Evolutionary conservation across 2,329 filamentous ascomycete genomes (phyloP), one percentile per base, ranked within the genome.

Genomic region (Colletotrichum acutatum): DNA sequence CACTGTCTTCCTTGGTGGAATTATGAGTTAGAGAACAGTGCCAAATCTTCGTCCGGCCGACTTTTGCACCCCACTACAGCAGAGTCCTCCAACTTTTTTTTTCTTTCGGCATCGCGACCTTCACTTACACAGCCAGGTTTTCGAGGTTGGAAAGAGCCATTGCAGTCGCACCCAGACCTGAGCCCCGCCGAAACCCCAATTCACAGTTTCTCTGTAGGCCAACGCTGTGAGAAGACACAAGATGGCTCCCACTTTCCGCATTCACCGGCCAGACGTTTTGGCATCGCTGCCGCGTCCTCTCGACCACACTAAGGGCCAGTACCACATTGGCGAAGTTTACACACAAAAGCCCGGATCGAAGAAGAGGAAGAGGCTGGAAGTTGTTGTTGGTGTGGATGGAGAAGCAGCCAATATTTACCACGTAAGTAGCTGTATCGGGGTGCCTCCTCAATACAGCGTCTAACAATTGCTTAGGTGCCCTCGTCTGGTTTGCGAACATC

Each of bases 381-480:
- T 93, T 60, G 88, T 87, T 11, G 89, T 92, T 32, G 91, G 90
- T 24, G 87, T 90, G 77, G 90, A 93, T 79, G 91, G 91, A 73
- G 90, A 92, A 78, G 88, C 90, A 4, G 84, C 91, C 3, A 92
- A 91, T 76, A 87, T 93, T 54, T 93, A 93, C 77, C 90, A 92
- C 85, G 90, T 91, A 77, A 77, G 89, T 79, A 60, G 66, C 32
- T 16, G n/a, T 16, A 14, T 24, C 37, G 37, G 37, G 37, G 37
- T 28, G 5, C 9, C 14, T 14, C 32, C 22, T 32, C 67, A n/a
- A 63, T 65, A 74, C 57, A 6, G 42, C 56, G 11, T 58, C 28
- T 28, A 16, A 65, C 76, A 71, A 80, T 66, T 11, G 8, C n/a
- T 5, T 75, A 93, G 91, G 85, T 92, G 58, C 86, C 90, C 4